phyloP scores from a whole-genome alignment of 371 early-diverging fungal genomes.

The Gilbertella persicaria region DNA sequence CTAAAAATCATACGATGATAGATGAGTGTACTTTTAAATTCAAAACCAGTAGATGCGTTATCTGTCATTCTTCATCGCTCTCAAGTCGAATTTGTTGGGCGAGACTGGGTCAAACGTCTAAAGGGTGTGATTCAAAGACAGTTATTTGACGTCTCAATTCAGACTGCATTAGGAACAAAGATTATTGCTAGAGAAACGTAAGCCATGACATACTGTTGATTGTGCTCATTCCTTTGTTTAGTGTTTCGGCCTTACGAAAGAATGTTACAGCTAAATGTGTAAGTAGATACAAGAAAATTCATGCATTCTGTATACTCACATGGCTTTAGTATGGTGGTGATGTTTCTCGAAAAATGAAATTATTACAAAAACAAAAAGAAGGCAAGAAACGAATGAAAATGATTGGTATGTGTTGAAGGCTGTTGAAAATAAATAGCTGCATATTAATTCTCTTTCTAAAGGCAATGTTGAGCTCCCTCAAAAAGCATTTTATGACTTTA shows the following conservation, averaged over 20 bases:
- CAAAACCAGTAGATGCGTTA: constrained; percentile 92
- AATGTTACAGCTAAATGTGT: constrained; percentile 94
- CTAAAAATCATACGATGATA: constrained; percentile 14
- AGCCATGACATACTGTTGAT: constrained; percentile 8
- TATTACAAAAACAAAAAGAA: constrained; percentile 87
- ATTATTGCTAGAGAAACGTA: constrained; percentile 89
- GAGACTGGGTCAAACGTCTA: constrained; percentile 80
- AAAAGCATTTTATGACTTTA: constrained; percentile 72
- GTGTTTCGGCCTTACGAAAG: constrained; percentile 81
- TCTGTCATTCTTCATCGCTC: constrained; percentile 86
- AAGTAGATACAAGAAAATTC: constrained; percentile 34
- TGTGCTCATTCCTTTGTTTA: constrained; percentile 14
- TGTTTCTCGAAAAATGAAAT: constrained; percentile 91
- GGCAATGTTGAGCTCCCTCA: constrained; percentile 75
- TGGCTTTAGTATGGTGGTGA: constrained; percentile 83
- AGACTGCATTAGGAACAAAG: constrained; percentile 81
- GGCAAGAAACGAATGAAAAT: constrained; percentile 87
- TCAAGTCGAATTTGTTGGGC: constrained; percentile 72
- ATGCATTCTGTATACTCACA: constrained; percentile 1
- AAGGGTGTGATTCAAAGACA: constrained; percentile 86
- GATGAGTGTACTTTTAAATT: constrained; percentile 89
- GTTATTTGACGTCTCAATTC: constrained; percentile 92
- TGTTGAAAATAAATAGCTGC: background rate
- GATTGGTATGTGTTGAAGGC: constrained; percentile 48
- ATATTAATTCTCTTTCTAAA: constrained; percentile 8